Base-by-base conservation (phyloP, 2,329 filamentous ascomycete genomes). In the Trichophyton rubrum region DNA sequence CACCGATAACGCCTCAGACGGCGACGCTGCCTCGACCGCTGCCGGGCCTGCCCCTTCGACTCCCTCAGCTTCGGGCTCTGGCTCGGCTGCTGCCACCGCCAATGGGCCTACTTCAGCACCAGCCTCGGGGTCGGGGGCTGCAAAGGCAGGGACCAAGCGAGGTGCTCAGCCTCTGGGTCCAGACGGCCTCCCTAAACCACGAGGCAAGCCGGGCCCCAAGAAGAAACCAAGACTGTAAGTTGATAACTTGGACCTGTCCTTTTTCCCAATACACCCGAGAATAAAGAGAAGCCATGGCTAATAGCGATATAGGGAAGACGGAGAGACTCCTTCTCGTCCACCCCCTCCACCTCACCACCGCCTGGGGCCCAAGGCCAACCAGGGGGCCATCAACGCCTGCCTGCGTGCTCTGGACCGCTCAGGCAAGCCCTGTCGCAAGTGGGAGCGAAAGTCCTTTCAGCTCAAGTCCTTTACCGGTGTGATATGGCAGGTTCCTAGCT, bases 321-420 rank as follows among this genome's bases (percentile, higher is more conserved):
- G 78, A 60, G 72, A 72, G 33, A 73, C 74, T 61, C 69, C 72
- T 61, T 64, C 62, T 66, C 61, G 63, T 68, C 62, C 69, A 71
- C 62, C 57, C 41, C 84, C 86, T 67, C 78, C 77, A 22, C 68
- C 77, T 17, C 69, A 77, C 4, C 89, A 92, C 75, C 95, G 95
- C 73, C 86, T 97, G 27, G 92, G 92, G 2, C 93, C 93, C 66
- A 97, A 96, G 75, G 92, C 92, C 58, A 97, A 96, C 73, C 89
- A 92, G 69, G 93, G 93, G 65, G 92, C 92, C 62, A 99, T 99
- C 80, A 99, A 99, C 71, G 93, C 93, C 60, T 89, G 90, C 59
- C 85, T 99, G 57, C 89, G 93, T 60, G 92, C 93, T 11, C 87
- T 99, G 65, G 93, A 99, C 74, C 86, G 92, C 63, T 88, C 88